Conservation (phyloP, 768 basidiomycete species). For the Suillus bovinus region DNA sequence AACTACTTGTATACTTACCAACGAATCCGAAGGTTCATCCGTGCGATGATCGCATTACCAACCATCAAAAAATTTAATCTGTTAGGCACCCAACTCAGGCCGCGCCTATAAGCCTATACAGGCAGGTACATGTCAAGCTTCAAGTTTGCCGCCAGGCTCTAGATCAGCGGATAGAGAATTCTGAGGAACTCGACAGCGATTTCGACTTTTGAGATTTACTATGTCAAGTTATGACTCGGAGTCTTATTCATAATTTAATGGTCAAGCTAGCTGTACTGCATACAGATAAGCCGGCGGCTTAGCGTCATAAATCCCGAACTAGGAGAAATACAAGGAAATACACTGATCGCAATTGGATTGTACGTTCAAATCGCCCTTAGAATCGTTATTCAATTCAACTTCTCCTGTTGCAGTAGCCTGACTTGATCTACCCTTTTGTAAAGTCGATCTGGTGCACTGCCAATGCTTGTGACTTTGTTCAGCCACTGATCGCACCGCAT, state of each 20-base stretch:
- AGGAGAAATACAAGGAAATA: background rate
- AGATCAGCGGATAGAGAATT: background rate
- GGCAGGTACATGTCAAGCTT: background rate
- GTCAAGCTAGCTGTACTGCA: too few relatives aligned
- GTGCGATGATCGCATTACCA: constrained; percentile 2
- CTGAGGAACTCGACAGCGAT: background rate
- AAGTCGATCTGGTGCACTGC: background rate
- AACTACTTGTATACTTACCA: background rate
- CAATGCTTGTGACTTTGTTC: background rate
- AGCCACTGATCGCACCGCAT: background rate
- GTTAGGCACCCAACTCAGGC: background rate
- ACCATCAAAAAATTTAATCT: constrained; percentile 4
- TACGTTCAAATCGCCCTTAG: background rate
- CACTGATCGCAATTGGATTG: background rate
- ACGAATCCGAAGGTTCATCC: background rate
- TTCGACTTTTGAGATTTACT: background rate
- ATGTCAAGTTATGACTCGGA: background rate
- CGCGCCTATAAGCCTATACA: background rate
- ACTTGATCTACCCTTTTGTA: background rate
- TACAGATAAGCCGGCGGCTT: background rate
- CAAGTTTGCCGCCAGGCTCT: background rate
- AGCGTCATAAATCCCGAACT: too few relatives aligned
- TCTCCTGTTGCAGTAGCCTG: background rate
- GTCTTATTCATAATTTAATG: too few relatives aligned
- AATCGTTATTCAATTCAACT: background rate